Evolutionary conservation across 192 early-diverging fungal genomes (phyloP).

Genomic region (Entomortierella chlamydospora): DNA sequence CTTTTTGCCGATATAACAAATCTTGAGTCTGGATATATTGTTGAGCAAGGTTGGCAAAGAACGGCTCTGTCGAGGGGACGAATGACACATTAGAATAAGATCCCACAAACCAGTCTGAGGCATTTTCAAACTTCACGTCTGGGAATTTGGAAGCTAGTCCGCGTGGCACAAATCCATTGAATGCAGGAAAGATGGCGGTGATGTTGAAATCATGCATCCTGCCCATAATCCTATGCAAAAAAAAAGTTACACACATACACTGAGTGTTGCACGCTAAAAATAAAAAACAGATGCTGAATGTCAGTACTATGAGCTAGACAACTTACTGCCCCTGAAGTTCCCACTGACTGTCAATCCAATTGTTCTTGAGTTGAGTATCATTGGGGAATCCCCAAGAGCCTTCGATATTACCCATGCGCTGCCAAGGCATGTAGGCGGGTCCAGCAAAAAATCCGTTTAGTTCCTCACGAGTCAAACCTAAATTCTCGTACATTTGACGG

Average conservation of each 20-base stretch:
- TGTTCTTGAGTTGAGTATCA: conserved; percentile 29
- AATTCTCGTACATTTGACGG: conserved; percentile 35
- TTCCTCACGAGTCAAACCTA: conserved; percentile 18
- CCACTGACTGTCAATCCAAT: conserved; percentile 54
- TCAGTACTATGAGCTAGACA: too few relatives aligned
- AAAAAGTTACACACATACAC: too few relatives aligned
- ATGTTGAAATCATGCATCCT: conserved; percentile 46
- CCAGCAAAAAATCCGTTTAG: conserved; percentile 32
- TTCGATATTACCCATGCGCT: conserved; percentile 50
- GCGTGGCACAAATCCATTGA: conserved; percentile 46
- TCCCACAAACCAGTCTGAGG: conserved; percentile 26
- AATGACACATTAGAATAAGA: conserved; percentile 16
- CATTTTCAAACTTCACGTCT: conserved; percentile 10
- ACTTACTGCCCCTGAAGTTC: conserved; percentile 41
- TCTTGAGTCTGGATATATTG: conserved; percentile 30
- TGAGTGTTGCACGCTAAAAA: too few relatives aligned
- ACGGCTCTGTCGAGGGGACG: conserved; percentile 29
- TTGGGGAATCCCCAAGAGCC: conserved; percentile 30
- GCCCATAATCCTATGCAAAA: conserved; percentile 23
- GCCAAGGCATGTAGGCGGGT: conserved; percentile 49
- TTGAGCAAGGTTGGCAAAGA: conserved; percentile 29
- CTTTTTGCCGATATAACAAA: conserved; percentile 14
- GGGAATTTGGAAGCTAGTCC: conserved; percentile 14
- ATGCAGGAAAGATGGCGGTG: conserved; percentile 40
- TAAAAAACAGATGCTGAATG: background rate